These are phyloP conservation scores for Opeltia flavorubescens DNA, from an alignment of 495 filamentous ascomycete species.

Conservation along the genomic window DNA sequence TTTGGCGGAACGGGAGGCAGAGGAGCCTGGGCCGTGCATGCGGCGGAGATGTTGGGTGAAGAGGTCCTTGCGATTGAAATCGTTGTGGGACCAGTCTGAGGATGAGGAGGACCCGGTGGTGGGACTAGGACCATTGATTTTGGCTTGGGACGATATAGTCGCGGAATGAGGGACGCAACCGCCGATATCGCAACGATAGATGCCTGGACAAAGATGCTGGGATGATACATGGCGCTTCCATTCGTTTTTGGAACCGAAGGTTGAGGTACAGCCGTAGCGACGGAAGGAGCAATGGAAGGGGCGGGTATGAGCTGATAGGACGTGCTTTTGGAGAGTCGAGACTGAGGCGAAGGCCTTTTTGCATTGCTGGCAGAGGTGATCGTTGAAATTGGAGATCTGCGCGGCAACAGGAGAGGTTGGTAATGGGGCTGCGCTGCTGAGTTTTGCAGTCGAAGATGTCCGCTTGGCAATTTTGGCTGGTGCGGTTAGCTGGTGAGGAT, in stretches of 20 bases:
- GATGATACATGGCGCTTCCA: slow-evolving; percentile 85
- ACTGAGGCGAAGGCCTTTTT: slow-evolving; percentile 5
- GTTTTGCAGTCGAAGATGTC: background rate
- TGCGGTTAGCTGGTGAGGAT: background rate
- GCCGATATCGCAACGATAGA: slow-evolving; percentile 67
- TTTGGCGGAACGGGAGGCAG: slow-evolving; percentile 28
- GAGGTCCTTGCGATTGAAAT: slow-evolving; percentile 88
- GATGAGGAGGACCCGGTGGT: background rate
- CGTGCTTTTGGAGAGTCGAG: slow-evolving; percentile 15
- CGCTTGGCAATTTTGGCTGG: slow-evolving; percentile 3
- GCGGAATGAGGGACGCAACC: slow-evolving; percentile 32
- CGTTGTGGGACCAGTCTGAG: slow-evolving; percentile 29
- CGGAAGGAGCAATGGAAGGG: slow-evolving; percentile 72
- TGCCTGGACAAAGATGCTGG: slow-evolving; percentile 65
- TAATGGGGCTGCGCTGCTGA: slow-evolving; percentile 3
- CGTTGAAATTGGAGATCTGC: slow-evolving; percentile 20
- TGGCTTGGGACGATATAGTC: background rate
- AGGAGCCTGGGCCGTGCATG: slow-evolving; percentile 59
- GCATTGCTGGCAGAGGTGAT: slow-evolving; percentile 13
- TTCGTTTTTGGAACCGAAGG: slow-evolving; percentile 87
- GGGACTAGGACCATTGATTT: background rate
- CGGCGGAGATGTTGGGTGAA: slow-evolving; percentile 89
- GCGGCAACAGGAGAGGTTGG: background rate
- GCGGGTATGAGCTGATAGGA: slow-evolving; percentile 30
- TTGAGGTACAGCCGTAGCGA: slow-evolving; percentile 69